Evolutionary conservation across 2,329 filamentous ascomycete genomes (phyloP), one percentile per base, ranked within the genome.

Genomic region (Fusarium virguliforme): DNA sequence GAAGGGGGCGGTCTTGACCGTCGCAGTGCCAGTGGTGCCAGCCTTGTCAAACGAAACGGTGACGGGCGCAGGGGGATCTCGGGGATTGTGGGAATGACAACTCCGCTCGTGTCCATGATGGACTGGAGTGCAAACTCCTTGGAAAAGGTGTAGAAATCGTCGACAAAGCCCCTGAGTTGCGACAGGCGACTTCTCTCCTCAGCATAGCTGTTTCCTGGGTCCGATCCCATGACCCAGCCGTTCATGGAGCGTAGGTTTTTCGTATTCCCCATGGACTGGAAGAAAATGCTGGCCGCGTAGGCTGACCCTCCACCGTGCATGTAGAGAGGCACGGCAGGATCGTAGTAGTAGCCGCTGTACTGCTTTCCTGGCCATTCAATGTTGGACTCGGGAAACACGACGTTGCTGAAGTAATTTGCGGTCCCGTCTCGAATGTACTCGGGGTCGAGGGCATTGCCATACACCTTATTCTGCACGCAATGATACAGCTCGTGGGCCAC

Each of bases 401-500:
- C 38, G 24, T 71, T 72, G 35, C 65, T 64, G 9, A 71, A 65
- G 38, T 72, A 71, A 26, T 69, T 67, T 18, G 70, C 68, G 5
- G 68, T 67, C n/a, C 62, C 68, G 2, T 69, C 65, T 6, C 22
- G 12, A 4, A 69, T 38, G 46, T 63, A 72, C 3, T 24, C 10
- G 2, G 67, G 64, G 4, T 54, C 58, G 4, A 9, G 8, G 7
- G 5, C 2, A 6, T 59, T 60, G 3, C 50, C 60, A 18, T 18
- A 18, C 4, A 67, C 2, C 13, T 30, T 38, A 24, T 40, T 24
- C 48, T 69, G 68, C 0, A 71, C 40, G 30, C 70, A 71, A 22
- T 71, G 68, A n/a, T 69, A 72, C 6, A 71, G 35, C 35, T 71
- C 70, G 8, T 69, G 68, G 2, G 70, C 37, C 8, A 71, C 6